A percentile compares a stretch with the other conserved stretches of the same genome.
Evolutionary conservation across 371 early-diverging fungal species (phyloP).

Genomic region (Dichotomocladium elegans): DNA sequence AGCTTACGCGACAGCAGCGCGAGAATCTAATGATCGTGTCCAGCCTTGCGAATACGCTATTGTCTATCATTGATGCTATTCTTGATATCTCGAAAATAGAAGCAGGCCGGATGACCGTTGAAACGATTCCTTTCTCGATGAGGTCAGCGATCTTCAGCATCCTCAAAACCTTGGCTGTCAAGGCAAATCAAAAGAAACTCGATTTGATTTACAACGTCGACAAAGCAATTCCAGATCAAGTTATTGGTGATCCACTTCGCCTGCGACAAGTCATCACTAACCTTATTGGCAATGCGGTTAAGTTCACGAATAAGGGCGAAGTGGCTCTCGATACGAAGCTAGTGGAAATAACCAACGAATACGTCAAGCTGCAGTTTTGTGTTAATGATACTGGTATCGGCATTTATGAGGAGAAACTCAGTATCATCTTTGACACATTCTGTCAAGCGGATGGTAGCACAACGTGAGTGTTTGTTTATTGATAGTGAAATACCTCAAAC

Average conservation of each 20-base stretch:
- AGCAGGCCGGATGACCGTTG: slow-evolving; percentile 66
- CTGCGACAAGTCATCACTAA: slow-evolving; percentile 74
- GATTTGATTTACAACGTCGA: slow-evolving; percentile 55
- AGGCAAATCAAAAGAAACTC: slow-evolving; percentile 58
- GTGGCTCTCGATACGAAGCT: slow-evolving; percentile 47
- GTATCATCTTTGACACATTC: slow-evolving; percentile 73
- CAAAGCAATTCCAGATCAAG: slow-evolving; percentile 52
- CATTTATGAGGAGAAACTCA: slow-evolving; percentile 63
- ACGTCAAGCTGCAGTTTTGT: slow-evolving; percentile 53
- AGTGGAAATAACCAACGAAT: slow-evolving; percentile 28
- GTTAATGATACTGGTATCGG: slow-evolving; percentile 82
- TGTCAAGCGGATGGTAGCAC: slow-evolving; percentile 75
- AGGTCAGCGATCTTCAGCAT: slow-evolving; percentile 55
- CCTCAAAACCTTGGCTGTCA: slow-evolving; percentile 55
- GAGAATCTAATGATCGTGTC: slow-evolving; percentile 68
- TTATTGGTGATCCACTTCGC: slow-evolving; percentile 69
- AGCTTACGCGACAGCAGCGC: slow-evolving; percentile 64
- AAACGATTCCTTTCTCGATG: slow-evolving; percentile 55
- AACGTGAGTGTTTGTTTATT: slow-evolving; percentile 31
- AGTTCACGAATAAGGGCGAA: slow-evolving; percentile 69
- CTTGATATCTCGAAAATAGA: slow-evolving; percentile 79
- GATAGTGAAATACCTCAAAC: not conserved
- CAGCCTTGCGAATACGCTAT: slow-evolving; percentile 55
- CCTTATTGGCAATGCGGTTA: slow-evolving; percentile 74
- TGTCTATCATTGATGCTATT: slow-evolving; percentile 70